These are phyloP conservation scores for Zelonia costaricensis DNA, from an alignment of 208 protist genomes.

Conservation along the genomic window DNA sequence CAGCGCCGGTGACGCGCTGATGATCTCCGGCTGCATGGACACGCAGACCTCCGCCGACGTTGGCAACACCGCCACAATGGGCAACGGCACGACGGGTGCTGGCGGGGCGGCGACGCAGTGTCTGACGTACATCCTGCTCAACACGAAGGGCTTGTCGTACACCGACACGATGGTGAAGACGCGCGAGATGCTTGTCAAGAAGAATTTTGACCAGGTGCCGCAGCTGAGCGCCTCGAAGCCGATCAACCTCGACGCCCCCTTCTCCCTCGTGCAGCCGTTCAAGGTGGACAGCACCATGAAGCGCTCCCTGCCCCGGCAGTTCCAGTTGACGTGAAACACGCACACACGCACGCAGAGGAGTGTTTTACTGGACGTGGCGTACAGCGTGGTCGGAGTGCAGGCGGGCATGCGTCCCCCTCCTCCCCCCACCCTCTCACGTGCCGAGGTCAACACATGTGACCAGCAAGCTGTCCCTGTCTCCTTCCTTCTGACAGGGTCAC, in stretches of 20 bases:
- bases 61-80: constrained; percentile 41
- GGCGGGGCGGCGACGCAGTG: constrained; percentile 74
- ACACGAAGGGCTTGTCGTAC: constrained; percentile 48
- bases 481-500: too few species aligned
- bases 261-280: constrained; percentile 46
- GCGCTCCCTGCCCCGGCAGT: constrained; percentile 25
- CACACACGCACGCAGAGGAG: background rate
- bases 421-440: background rate
- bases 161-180: constrained; percentile 55
- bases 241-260: constrained; percentile 53
- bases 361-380: too few species aligned
- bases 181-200: constrained; percentile 55
- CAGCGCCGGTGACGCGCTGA: constrained; percentile 46
- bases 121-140: constrained; percentile 57
- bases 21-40: constrained; percentile 72
- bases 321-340: background rate
- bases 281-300: constrained; percentile 25
- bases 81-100: constrained; percentile 48
- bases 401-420: too few species aligned
- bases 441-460: too few species aligned
- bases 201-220: constrained; percentile 68
- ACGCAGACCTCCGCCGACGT: constrained; percentile 72
- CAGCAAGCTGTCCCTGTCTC: too few species aligned
- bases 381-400: too few species aligned
- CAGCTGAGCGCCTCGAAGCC: constrained; percentile 72